phyloP scores from a whole-genome alignment of 2,329 filamentous ascomycete genomes.

The Arthroderma sp. region DNA sequence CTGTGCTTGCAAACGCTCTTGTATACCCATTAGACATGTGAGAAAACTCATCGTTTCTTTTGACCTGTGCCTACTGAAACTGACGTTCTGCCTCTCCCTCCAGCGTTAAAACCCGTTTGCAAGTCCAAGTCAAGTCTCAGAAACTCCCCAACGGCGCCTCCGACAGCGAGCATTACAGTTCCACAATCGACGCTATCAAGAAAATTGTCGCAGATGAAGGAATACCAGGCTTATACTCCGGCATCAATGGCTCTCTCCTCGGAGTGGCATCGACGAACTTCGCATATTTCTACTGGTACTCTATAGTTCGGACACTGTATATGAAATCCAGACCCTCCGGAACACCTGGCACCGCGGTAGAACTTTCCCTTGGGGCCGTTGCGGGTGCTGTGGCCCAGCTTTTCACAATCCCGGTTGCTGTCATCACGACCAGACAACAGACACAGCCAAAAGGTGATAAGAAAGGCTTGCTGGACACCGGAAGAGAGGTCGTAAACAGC shows the following conservation, averaged over 20 bases:
- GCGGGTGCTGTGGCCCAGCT: slow-evolving; percentile 85
- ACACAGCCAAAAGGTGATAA: slow-evolving; percentile 74
- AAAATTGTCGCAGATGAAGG: slow-evolving; percentile 78
- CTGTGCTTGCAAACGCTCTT: slow-evolving; percentile 84
- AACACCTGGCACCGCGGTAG: slow-evolving; percentile 63
- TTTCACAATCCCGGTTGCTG: slow-evolving; percentile 91
- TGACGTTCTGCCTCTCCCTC: background rate
- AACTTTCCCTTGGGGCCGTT: slow-evolving; percentile 72
- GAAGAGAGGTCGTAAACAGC: slow-evolving; percentile 73
- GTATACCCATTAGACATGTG: slow-evolving; percentile 97
- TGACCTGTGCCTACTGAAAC: background rate
- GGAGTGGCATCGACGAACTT: slow-evolving; percentile 97
- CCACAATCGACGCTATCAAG: slow-evolving; percentile 73
- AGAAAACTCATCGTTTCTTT: slow-evolving; percentile 23
- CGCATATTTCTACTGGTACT: slow-evolving; percentile 99
- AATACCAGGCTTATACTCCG: slow-evolving; percentile 68
- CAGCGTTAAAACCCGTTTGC: slow-evolving; percentile 89
- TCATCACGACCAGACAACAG: slow-evolving; percentile 91
- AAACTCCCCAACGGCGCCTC: slow-evolving; percentile 34
- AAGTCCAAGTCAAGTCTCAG: slow-evolving; percentile 73
- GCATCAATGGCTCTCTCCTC: slow-evolving; percentile 72
- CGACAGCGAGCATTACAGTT: slow-evolving; percentile 59
- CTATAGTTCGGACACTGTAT: slow-evolving; percentile 71
- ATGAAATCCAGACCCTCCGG: slow-evolving; percentile 45
- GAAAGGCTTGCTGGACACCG: slow-evolving; percentile 78